phyloP scores from a whole-genome alignment of 371 early-diverging fungal genomes.

The Dinochytrium kinnereticum region DNA sequence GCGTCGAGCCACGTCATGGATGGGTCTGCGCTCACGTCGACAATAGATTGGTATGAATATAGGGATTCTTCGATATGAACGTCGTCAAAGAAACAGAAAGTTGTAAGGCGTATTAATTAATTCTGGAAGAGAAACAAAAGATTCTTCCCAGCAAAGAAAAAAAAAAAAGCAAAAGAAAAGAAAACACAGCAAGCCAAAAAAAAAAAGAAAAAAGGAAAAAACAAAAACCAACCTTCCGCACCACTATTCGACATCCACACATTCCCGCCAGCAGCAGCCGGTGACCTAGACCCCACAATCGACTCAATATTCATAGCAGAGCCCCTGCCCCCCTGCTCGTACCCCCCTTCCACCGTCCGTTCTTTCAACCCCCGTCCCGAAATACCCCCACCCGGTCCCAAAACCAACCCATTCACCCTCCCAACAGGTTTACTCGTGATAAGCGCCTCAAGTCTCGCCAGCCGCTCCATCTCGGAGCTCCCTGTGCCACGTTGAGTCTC shows the following conservation, averaged over 20 bases:
- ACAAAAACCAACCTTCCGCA: slow-evolving; percentile 12
- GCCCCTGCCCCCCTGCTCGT: background rate
- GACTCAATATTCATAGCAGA: background rate
- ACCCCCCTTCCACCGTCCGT: background rate
- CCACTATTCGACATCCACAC: slow-evolving; percentile 8
- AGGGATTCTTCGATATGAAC: slow-evolving; percentile 31
- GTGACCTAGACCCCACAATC: background rate
- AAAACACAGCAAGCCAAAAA: background rate
- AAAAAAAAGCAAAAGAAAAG: too few relatives aligned
- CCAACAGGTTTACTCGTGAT: too few relatives aligned
- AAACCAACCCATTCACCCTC: too few relatives aligned
- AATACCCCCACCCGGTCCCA: too few relatives aligned
- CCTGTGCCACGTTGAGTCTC: too few relatives aligned
- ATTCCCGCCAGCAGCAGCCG: background rate
- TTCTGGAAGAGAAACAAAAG: too few relatives aligned
- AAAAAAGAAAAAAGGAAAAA: background rate
- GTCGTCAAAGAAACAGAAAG: too few relatives aligned
- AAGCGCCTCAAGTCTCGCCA: slow-evolving; percentile 11
- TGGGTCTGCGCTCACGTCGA: slow-evolving; percentile 19
- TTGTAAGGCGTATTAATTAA: too few relatives aligned
- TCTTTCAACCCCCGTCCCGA: too few relatives aligned
- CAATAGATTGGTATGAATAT: slow-evolving; percentile 32
- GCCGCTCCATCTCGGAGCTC: background rate
- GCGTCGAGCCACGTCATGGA: slow-evolving; percentile 1
- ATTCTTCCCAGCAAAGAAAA: too few relatives aligned